Base-by-base conservation (phyloP, 2,329 filamentous ascomycete genomes). In the Monilinia fructigena region DNA sequence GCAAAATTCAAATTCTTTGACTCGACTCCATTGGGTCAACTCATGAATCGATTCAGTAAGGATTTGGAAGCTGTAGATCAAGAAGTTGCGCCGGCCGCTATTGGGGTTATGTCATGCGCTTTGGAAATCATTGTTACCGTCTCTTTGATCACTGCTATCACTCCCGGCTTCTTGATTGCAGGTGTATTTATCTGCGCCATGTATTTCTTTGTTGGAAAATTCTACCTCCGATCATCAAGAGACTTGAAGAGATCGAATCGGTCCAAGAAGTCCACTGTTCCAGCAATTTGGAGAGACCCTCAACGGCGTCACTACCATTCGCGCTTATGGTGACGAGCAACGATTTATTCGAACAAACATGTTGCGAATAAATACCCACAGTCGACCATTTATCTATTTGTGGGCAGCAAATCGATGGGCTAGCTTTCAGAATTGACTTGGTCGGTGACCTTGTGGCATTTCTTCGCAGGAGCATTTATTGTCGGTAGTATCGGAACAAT, bases 31-130 rank as follows among this genome's bases (percentile, higher is more conserved):
- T 85, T 98, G 0, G 95, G 95, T 16, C 94, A 97, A 78, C 84
- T 99, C 74, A 98, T 98, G 89, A 99, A 99, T 78, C 88, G 95
- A 26, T 99, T 99, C 80, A 98, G 94, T 77, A 98, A 98, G 78
- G 95, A 99, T 77, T 86, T 99, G 18, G 93, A 99, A 77, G 88
- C 93, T 14, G 85, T 99, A 26, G 95, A 99, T 72, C 95, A 99
- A 76, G 95, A 99, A 77, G 91, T 99, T 67, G 93, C 95, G 0
- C 92, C 93, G 2, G 88, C 96, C 52, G 94, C 95, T 28, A 93
- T 98, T 72, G 86, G 86, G 64, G 85, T 89, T 63, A 85, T 89
- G 78, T 83, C 82, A n/a, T 89, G 85, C 72, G 83, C 81, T 1
- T 79, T 89, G 68, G 85, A 82, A 42, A 84, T 98, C 55, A 75